Evolutionary conservation across 192 early-diverging fungal genomes (phyloP).

Genomic region (Linnemannia zychae): DNA sequence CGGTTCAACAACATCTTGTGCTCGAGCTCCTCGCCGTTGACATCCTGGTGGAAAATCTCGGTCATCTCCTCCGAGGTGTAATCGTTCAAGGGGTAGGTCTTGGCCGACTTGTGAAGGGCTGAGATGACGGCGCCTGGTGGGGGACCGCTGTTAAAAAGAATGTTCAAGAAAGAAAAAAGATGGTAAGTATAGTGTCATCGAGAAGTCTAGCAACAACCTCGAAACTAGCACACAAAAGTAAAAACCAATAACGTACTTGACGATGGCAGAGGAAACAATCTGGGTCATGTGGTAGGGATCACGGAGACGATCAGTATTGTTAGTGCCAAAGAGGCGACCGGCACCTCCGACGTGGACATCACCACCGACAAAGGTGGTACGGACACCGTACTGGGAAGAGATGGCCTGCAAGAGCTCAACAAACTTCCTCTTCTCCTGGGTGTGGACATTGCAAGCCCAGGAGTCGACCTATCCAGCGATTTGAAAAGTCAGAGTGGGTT

Average conservation of each 20-base stretch:
- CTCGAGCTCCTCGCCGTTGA: conserved; percentile 65
- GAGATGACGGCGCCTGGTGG: conserved; percentile 78
- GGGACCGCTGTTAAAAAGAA: conserved; percentile 50
- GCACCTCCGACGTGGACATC: conserved; percentile 83
- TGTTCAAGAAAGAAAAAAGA: background rate
- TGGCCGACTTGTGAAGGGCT: conserved; percentile 75
- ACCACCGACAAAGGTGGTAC: conserved; percentile 87
- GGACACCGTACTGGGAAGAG: conserved; percentile 67
- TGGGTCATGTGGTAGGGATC: conserved; percentile 85
- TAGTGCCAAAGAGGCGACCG: conserved; percentile 68
- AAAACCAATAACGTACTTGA: conserved; percentile 62
- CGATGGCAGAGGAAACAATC: conserved; percentile 86
- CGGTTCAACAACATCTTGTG: conserved; percentile 51
- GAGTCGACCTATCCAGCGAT: conserved; percentile 34
- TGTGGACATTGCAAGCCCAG: conserved; percentile 65
- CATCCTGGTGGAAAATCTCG: conserved; percentile 76
- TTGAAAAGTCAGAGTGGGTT: background rate
- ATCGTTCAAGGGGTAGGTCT: conserved; percentile 69
- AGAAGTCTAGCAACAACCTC: too few relatives aligned
- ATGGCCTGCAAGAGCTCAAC: conserved; percentile 77
- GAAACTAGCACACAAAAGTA: background rate
- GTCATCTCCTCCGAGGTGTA: conserved; percentile 80
- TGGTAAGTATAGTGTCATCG: conserved; percentile 3
- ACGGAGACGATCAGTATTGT: conserved; percentile 64
- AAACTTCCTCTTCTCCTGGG: conserved; percentile 78